Conservation (phyloP, 2,329 filamentous ascomycete species). For the Diaporthe vaccinii region DNA sequence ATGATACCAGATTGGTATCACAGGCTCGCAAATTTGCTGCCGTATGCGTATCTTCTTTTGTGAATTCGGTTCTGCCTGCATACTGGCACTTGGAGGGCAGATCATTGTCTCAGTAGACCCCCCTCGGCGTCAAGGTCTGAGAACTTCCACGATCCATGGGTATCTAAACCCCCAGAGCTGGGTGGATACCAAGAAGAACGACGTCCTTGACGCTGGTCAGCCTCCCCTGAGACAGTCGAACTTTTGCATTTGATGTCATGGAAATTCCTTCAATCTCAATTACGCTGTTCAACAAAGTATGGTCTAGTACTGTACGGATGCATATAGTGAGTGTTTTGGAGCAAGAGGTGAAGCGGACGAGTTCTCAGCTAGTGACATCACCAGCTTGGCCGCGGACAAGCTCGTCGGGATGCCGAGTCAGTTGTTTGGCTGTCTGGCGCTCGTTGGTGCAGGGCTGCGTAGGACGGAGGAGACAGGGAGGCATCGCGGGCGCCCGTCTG, state of each 20-base stretch:
- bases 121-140: neutral
- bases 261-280: neutral
- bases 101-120: neutral
- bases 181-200: neutral
- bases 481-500: constrained; percentile 19
- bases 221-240: neutral
- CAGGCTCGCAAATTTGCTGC: neutral
- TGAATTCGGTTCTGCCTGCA: neutral
- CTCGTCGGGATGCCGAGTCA: constrained; percentile 12
- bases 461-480: neutral
- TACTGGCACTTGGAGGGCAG: neutral
- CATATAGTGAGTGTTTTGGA: no score
- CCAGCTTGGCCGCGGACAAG: constrained; percentile 1
- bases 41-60: neutral
- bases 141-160: neutral
- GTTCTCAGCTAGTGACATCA: constrained; percentile 19
- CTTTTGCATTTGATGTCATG: neutral
- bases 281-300: neutral
- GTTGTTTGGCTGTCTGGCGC: neutral
- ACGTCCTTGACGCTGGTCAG: neutral
- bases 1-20: neutral
- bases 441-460: neutral
- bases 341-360: neutral
- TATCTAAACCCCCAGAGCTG: neutral
- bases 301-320: neutral